These are phyloP conservation scores for Canna indica DNA, from an alignment of 176 grass and related monocot species.

Conservation along the genomic window DNA sequence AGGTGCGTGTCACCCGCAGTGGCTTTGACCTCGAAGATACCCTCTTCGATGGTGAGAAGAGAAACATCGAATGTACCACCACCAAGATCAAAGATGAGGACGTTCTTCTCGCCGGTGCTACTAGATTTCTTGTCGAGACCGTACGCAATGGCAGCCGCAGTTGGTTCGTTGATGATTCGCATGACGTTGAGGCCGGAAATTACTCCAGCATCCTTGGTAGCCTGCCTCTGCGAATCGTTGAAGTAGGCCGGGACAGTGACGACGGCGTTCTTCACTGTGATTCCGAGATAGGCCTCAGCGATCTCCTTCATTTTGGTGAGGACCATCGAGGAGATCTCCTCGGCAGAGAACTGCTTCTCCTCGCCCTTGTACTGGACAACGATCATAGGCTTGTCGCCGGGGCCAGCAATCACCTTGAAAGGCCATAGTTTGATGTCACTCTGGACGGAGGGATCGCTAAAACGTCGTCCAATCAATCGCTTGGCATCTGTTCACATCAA, in stretches of 20 bases:
- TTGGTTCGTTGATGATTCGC: slow-evolving; percentile 91
- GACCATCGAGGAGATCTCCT: slow-evolving; percentile 95
- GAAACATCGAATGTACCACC: slow-evolving; percentile 93
- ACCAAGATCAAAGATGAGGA: slow-evolving; percentile 90
- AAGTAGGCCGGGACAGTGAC: slow-evolving; percentile 81
- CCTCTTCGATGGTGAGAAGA: slow-evolving; percentile 78
- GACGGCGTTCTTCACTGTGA: slow-evolving; percentile 56
- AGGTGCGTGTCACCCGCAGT: slow-evolving; percentile 56
- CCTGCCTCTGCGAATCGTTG: slow-evolving; percentile 89
- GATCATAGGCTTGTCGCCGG: slow-evolving; percentile 74
- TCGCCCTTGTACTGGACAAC: slow-evolving; percentile 61
- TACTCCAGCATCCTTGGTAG: slow-evolving; percentile 72
- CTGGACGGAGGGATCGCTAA: slow-evolving; percentile 59
- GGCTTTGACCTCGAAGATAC: slow-evolving; percentile 79
- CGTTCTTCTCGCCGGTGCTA: slow-evolving; percentile 51
- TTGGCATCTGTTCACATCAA: slow-evolving; percentile 44
- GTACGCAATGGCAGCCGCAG: slow-evolving; percentile 68
- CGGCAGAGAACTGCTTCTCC: slow-evolving; percentile 61
- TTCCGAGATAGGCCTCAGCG: slow-evolving; percentile 48
- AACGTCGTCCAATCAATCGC: slow-evolving; percentile 67
- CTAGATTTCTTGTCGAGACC: slow-evolving; percentile 62
- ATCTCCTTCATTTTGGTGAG: slow-evolving; percentile 75
- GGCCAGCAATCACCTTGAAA: slow-evolving; percentile 55
- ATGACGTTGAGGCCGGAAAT: slow-evolving; percentile 71
- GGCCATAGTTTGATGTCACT: slow-evolving; percentile 87